A percentile compares a stretch with the other conserved stretches of the same genome.
Evolutionary conservation across 768 basidiomycete genomes (phyloP).

Genomic region (Scleroderma citrinum): DNA sequence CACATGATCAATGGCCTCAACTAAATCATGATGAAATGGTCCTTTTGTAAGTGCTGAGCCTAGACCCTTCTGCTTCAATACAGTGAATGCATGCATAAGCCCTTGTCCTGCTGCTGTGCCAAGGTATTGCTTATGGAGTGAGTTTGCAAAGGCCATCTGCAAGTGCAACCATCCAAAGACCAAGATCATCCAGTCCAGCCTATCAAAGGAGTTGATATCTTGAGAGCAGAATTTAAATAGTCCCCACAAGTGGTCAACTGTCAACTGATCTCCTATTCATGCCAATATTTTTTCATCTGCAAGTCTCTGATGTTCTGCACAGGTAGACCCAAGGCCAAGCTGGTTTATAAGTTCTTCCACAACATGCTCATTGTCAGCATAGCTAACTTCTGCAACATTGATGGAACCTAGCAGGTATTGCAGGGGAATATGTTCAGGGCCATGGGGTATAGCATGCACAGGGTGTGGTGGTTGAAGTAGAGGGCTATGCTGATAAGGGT

Average conservation of each 20-base stretch:
- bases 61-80: slow-evolving; percentile 18
- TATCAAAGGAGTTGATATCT: slow-evolving; percentile 32
- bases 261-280: slow-evolving; percentile 37
- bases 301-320: slow-evolving; percentile 15
- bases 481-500: slow-evolving; percentile 11
- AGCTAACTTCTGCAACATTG: slow-evolving; percentile 35
- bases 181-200: slow-evolving; percentile 25
- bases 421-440: slow-evolving; percentile 19
- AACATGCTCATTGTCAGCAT: slow-evolving; percentile 31
- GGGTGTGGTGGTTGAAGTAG: slow-evolving; percentile 16
- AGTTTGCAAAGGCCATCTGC: slow-evolving; percentile 35
- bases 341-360: slow-evolving; percentile 29
- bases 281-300: slow-evolving; percentile 21
- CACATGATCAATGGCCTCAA: slow-evolving; percentile 32
- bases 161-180: slow-evolving; percentile 39
- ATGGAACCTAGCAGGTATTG: slow-evolving; percentile 34
- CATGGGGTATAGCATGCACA: slow-evolving; percentile 22
- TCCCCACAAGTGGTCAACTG: slow-evolving; percentile 27
- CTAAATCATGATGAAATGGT: slow-evolving; percentile 16
- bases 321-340: slow-evolving; percentile 12
- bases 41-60: slow-evolving; percentile 8
- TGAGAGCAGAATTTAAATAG: slow-evolving; percentile 30
- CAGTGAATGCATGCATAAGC: slow-evolving; percentile 15
- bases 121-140: slow-evolving; percentile 37
- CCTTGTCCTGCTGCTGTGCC: slow-evolving; percentile 20